Base-by-base conservation (phyloP, 768 basidiomycete genomes). In the Calocera cornea region DNA sequence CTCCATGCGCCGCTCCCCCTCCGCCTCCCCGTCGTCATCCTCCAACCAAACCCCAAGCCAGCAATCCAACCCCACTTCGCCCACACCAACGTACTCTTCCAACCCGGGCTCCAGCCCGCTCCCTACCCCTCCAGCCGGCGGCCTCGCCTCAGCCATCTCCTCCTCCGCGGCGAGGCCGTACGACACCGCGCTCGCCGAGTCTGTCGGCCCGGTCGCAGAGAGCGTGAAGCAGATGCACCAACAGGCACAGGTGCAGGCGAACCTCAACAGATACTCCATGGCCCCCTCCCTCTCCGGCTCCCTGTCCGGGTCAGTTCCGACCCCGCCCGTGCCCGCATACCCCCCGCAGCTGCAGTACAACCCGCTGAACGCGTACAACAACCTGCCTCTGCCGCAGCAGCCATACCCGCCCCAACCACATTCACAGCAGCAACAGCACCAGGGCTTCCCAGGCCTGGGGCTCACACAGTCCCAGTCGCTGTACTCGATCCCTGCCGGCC, bases 161-260 rank as follows among this genome's bases (percentile, higher is more conserved):
- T n/a, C n/a, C n/a, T n/a, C 44, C 19, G 19, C 14, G 2, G 24
- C 27, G 27, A 60, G 54, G 54, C 54, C 54, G 54, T 60, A 60
- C 19, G 54, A 60, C 31, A 60, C 31, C 24, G 54, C 54, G 8
- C 54, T 60, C 5, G 54, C 54, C 54, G 54, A 60, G 22, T 60
- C 54, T 16, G 54, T 60, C 54, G 31, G 11, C 31, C 54, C 54
- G 5, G 31, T 60, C 27, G 24, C 54, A 16, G 54, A 60, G 7
- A 60, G 54, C 54, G 54, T 60, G 14, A 60, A 60, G 31, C 54
- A 60, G 31, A 33, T 33, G 54, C 54, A 60, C 54, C 54, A 60
- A 27, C 54, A 60, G 22, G 11, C 14, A 14, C 49, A 50, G 24
- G 11, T 11, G 54, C 54, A 60, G 31, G 14, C 11, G 54, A 60